Percentiles rank a stretch among this genome's conserved stretches.
Conservation (phyloP, 345 rosid species). For the Citrus inodora region DNA sequence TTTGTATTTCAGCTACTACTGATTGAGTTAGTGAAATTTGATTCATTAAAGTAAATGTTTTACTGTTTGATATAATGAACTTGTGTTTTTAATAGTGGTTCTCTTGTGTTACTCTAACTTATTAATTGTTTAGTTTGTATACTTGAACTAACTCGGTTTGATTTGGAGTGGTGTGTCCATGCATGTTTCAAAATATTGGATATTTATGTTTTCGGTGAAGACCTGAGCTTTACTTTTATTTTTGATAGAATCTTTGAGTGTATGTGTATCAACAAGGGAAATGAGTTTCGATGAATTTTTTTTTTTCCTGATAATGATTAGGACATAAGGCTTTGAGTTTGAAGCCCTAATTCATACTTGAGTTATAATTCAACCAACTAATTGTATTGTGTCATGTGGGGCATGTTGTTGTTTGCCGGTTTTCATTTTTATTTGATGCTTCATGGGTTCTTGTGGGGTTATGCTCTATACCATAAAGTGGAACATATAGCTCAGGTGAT, state of each 20-base stretch:
- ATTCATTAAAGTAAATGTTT: background rate
- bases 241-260: background rate
- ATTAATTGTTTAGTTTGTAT: background rate
- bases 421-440: background rate
- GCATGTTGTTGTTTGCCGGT: background rate
- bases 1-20: background rate
- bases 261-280: background rate
- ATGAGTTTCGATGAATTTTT: background rate
- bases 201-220: background rate
- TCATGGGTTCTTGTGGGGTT: background rate
- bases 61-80: background rate
- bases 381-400: background rate
- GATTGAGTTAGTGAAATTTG: background rate
- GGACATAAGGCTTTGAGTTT: background rate
- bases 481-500: background rate
- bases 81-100: background rate
- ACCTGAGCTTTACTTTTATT: background rate
- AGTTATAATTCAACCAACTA: background rate
- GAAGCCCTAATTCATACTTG: background rate
- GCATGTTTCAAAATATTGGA: background rate
- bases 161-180: background rate
- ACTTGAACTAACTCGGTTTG: background rate
- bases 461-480: background rate
- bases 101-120: background rate
- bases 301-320: background rate